Conservation (phyloP, 2,329 filamentous ascomycete species). For the Colletotrichum horii region DNA sequence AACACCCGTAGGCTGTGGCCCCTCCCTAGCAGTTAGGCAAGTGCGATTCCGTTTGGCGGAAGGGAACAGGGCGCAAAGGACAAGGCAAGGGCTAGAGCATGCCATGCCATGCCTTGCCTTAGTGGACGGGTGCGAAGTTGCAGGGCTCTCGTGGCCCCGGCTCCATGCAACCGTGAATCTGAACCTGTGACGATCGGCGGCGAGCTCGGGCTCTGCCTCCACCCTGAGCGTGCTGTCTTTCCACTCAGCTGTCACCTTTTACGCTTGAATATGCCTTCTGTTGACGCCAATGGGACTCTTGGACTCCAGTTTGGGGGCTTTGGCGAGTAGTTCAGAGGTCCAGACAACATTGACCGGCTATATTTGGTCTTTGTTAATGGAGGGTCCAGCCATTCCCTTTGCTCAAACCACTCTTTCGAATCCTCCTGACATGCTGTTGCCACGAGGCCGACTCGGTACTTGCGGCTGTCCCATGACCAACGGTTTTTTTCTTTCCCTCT, state of each 20-base stretch:
- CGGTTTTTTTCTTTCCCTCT: background rate
- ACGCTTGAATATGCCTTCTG: background rate
- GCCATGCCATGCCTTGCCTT: background rate
- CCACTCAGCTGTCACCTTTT: background rate
- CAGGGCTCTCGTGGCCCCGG: constrained; percentile 5
- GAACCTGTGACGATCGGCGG: constrained; percentile 10
- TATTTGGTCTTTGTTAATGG: background rate
- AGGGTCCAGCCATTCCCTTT: background rate
- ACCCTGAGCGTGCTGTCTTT: background rate
- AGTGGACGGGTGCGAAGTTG: background rate
- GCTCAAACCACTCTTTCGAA: background rate
- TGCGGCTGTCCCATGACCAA: background rate
- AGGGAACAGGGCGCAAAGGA: background rate
- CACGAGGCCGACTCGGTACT: constrained; percentile 5
- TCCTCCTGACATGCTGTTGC: background rate
- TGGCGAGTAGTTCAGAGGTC: background rate
- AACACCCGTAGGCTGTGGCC: background rate
- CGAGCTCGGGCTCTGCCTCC: constrained; percentile 3
- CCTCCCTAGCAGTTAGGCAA: background rate
- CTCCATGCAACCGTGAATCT: constrained; percentile 16
- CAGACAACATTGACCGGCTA: background rate
- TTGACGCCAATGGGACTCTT: background rate
- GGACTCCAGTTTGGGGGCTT: background rate
- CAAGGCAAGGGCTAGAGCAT: background rate
- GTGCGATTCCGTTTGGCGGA: background rate